Evolutionary conservation across 2,329 filamentous ascomycete genomes (phyloP).

Genomic region (Aspergillus phoenicis): DNA sequence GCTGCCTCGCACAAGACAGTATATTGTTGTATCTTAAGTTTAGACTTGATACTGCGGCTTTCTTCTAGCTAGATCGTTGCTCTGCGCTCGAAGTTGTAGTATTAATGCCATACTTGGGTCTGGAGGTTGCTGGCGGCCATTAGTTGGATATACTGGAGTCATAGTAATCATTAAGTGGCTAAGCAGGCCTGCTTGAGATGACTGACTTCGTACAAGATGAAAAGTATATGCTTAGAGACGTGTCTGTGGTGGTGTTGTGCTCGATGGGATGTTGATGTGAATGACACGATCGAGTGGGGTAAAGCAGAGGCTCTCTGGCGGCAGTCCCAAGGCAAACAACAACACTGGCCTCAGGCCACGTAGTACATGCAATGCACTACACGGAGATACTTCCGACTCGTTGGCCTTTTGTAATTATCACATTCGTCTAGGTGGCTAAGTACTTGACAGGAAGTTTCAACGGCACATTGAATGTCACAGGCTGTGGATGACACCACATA

Average conservation of each 20-base stretch:
- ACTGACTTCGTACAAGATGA: not conserved
- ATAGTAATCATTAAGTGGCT: no score
- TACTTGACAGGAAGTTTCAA: not conserved
- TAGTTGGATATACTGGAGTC: no score
- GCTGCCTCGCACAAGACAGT: no score
- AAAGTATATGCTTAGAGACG: not conserved
- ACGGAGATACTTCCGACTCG: not conserved
- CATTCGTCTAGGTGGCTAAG: slow-evolving; percentile 2
- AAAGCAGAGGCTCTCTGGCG: not conserved
- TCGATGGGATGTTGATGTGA: not conserved
- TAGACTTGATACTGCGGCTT: no score
- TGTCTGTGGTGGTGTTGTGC: not conserved
- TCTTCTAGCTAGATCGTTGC: no score
- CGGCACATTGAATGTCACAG: not conserved
- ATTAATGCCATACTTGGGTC: no score
- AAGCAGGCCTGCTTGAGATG: no score
- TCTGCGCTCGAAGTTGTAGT: no score
- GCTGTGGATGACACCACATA: not conserved
- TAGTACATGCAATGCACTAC: no score
- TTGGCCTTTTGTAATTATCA: not conserved
- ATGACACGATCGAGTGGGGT: not conserved
- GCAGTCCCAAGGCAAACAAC: not conserved
- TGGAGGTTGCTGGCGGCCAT: no score
- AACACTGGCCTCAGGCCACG: not conserved
- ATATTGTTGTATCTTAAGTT: no score